Conservation (phyloP, 768 basidiomycete genomes). For the Rhodotorula diobovata region DNA sequence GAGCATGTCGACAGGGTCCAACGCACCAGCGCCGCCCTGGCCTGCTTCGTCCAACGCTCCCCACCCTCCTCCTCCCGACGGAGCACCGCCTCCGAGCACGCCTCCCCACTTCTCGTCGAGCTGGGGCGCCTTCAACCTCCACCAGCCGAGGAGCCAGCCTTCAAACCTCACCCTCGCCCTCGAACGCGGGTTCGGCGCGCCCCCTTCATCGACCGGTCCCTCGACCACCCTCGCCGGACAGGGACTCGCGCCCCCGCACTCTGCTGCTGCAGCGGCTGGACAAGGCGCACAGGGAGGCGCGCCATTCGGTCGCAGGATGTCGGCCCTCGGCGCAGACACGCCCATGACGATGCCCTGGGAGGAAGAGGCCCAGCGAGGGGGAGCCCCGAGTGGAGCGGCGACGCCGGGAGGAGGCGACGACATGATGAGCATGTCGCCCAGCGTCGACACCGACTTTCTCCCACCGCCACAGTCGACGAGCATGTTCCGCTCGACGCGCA, state of each 20-base stretch:
- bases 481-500: constrained; percentile 7
- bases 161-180: neutral
- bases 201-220: neutral
- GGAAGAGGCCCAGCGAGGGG: neutral
- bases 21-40: neutral
- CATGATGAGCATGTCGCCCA: constrained; percentile 13
- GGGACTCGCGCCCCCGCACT: neutral
- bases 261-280: too few relatives aligned
- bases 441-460: neutral
- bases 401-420: constrained; percentile 2
- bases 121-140: neutral
- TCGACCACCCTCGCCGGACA: neutral
- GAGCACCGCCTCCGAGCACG: neutral
- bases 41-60: too few relatives aligned
- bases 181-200: neutral
- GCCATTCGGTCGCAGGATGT: neutral
- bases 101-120: neutral
- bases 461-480: neutral
- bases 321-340: neutral
- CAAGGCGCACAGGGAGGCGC: too few relatives aligned
- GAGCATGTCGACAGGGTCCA: neutral
- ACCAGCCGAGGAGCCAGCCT: neutral
- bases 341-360: constrained; percentile 1
- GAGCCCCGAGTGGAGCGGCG: neutral
- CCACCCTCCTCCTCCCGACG: neutral